Evolutionary conservation across 345 rosid species (phyloP), one percentile per base, ranked within the genome.

Genomic region (Chamaenerion angustifolium): DNA sequence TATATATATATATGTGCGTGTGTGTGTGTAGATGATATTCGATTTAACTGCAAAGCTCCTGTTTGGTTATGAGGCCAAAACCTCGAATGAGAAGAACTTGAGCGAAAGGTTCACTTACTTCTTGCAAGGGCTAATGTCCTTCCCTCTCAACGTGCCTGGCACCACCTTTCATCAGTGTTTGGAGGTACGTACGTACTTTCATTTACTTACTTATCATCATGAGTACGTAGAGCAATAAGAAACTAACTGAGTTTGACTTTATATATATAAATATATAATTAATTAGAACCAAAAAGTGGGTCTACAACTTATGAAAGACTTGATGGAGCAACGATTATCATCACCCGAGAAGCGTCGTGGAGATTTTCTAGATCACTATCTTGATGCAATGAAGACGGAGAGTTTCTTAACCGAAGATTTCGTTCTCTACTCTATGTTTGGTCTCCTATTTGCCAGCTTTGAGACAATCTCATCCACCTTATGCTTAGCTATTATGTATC

Each of bases 61-160:
- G 55, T 48, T 76, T 12, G 61, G 76, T 37, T 56, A 59, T 27
- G 59, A 60, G 11, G 63, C 72, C 55, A 25, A 56, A 8, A 61
- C 18, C 40, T 25, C 25, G 10, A 15, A 45, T 16, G 55, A 27
- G 54, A 64, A 56, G 57, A 60, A 62, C 15, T 60, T 76, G 15
- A 40, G 40, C 18, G 55, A 55, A 4, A 59, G 15, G 45, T 49
- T 46, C 46, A 56, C 27, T 45, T 60, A 40, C 5, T 63, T 76
- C 69, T 21, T 58, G 19, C 46, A 60, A 16, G 75, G 76, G 45
- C 46, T 74, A 11, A 46, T 51, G 49, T 71, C 72, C 12, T 59
- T 76, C 42, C 69, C 80, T 45, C 5, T 67, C 16, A 45, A 67
- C 61, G 16, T 64, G 37, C 69, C 78, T 2, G 72, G 80, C 62